These are phyloP conservation scores for Biscogniauxia mediterranea DNA, from an alignment of 2,329 filamentous ascomycete genomes.

Conservation along the genomic window DNA sequence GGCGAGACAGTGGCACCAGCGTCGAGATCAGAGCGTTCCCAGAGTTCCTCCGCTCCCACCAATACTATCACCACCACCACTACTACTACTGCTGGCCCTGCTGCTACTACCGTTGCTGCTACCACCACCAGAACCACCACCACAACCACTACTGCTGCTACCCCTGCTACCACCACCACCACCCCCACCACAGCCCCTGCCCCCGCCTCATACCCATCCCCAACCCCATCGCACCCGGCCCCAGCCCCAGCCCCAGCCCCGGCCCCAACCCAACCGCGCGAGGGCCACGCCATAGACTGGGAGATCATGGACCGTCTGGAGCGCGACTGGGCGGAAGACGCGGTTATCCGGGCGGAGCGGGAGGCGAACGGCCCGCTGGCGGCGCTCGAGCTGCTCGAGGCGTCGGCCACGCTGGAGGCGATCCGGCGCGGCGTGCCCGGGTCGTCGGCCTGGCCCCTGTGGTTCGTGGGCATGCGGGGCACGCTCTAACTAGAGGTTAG, in stretches of 20 bases:
- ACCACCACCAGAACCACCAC: too few species aligned
- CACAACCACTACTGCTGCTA: too few species aligned
- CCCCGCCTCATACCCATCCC: too few species aligned
- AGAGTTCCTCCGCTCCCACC: too few species aligned
- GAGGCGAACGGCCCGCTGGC: constrained; percentile 38
- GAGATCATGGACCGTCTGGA: neutral
- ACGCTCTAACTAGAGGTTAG: too few species aligned
- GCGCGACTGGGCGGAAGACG: constrained; percentile 1
- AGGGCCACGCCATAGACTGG: neutral
- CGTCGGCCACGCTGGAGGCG: neutral
- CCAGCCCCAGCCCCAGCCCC: too few species aligned
- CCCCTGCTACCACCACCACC: too few species aligned
- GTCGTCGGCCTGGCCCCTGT: constrained; percentile 44
- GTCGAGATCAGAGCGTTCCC: too few species aligned
- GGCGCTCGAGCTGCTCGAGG: constrained; percentile 3
- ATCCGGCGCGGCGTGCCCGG: constrained; percentile 45
- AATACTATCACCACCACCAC: too few species aligned
- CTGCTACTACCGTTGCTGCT: too few species aligned
- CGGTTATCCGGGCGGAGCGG: neutral
- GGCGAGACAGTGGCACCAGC: too few species aligned
- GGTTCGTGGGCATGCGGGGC: constrained; percentile 38
- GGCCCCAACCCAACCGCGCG: neutral
- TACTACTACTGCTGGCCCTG: too few species aligned
- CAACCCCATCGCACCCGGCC: neutral
- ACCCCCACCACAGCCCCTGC: neutral